Evolutionary conservation across 768 basidiomycete genomes (phyloP).

Genomic region (Lactarius akahatsu): DNA sequence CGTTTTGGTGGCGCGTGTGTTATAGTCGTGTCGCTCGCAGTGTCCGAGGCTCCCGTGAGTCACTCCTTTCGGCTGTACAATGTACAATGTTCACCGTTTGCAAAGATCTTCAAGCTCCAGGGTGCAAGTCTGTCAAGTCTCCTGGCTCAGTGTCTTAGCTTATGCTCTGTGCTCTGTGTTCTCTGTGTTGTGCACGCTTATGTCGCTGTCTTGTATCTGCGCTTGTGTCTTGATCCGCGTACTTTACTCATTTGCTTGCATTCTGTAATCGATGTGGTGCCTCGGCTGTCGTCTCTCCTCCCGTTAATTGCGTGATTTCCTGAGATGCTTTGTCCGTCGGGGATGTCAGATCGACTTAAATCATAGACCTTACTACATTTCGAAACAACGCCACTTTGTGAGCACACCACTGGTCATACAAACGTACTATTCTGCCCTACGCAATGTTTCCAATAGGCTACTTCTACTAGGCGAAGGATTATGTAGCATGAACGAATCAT

Average conservation of each 20-base stretch:
- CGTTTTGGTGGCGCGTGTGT: slow-evolving; percentile 10
- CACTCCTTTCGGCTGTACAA: background rate
- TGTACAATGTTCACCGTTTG: background rate
- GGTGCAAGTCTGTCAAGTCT: slow-evolving; percentile 8
- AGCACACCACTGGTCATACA: background rate
- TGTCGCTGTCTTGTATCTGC: background rate
- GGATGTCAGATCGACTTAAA: background rate
- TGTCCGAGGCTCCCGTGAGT: slow-evolving; percentile 10
- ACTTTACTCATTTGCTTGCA: background rate
- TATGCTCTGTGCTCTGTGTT: background rate
- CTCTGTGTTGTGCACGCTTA: slow-evolving; percentile 1
- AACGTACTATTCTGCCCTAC: background rate
- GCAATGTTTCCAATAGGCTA: background rate
- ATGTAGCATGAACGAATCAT: background rate
- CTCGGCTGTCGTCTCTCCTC: background rate
- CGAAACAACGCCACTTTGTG: background rate
- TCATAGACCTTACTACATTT: background rate
- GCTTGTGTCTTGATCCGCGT: background rate
- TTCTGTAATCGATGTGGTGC: slow-evolving; percentile 4
- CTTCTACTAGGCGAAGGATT: background rate
- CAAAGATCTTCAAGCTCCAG: slow-evolving; percentile 8
- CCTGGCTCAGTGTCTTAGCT: background rate
- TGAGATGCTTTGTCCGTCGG: background rate
- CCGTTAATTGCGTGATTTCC: background rate
- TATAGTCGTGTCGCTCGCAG: slow-evolving; percentile 12